Evolutionary conservation across 2,329 filamentous ascomycete species (phyloP), one percentile per base, ranked within the genome.

Genomic region (Cladosporium sp.): DNA sequence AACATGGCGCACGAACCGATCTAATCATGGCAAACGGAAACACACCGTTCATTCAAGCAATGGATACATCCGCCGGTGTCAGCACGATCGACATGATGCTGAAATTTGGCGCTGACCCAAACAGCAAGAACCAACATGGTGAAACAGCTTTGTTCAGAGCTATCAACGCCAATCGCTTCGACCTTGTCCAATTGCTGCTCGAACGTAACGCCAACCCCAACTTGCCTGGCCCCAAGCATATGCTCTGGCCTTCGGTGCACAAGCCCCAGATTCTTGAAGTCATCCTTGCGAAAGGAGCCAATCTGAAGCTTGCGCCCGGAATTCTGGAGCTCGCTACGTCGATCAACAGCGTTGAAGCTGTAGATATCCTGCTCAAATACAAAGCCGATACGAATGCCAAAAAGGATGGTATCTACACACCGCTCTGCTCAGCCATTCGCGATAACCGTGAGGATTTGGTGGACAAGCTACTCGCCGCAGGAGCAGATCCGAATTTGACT

Each of bases 131-230:
- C 67, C 74, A 74, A 20, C 79, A 84, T 58, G 86, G 86, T 25
- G 83, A 84, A 62, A 85, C 83, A 0, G 79, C 85, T 0, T 75
- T 89, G 1, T 86, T 86, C 67, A 79, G 83, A 61, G 83, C 85
- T 4, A 84, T 88, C 53, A 76, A 78, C 49, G 74, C 75, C 17
- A 78, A 78, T 10, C 78, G 85, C 5, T 71, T 79, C 49, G 84
- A 87, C 58, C 74, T 87, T 1, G 80, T 86, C 59, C 75, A 71
- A 1, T 67, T 74, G 3, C 69, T 84, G 15, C 71, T 85, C 2
- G 77, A 87, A 52, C 78, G 85, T 56, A 80, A 81, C 3, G 87
- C 86, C 1, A 81, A 88, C 64, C 80, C 85, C 8, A 89, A 90
- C 67, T 74, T 88, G 5, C 86, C 86, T 70, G 68, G 67, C 9